Evolutionary conservation across 331 rosid genomes (phyloP).

Genomic region (Malus hybrid): DNA sequence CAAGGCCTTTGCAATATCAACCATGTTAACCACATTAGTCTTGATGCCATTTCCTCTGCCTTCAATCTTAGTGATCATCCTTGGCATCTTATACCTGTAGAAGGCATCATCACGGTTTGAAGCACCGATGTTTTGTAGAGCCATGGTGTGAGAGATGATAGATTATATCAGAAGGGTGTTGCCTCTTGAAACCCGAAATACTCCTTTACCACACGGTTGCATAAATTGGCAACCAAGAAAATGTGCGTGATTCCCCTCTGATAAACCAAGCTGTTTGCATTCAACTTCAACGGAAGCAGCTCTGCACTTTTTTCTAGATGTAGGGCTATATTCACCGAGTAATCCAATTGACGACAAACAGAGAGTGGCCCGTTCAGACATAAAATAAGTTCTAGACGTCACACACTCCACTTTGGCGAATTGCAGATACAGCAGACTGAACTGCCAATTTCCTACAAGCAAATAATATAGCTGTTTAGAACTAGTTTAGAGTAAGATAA

Average conservation of each 20-base stretch:
- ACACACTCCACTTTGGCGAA: constrained; percentile 47
- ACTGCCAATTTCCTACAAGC: constrained; percentile 38
- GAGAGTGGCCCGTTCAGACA: constrained; percentile 57
- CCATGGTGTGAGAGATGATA: constrained; percentile 23
- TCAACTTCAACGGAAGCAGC: constrained; percentile 14
- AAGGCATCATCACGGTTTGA: constrained; percentile 66
- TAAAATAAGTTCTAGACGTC: constrained; percentile 51
- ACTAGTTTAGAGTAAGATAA: neutral
- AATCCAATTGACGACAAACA: constrained; percentile 51
- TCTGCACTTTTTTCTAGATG: constrained; percentile 49
- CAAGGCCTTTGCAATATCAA: constrained; percentile 60
- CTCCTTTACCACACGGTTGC: constrained; percentile 15
- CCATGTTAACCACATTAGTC: constrained; percentile 57
- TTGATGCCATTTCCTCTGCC: constrained; percentile 66
- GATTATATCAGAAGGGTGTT: constrained; percentile 6
- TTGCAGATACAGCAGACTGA: constrained; percentile 24
- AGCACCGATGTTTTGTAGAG: constrained; percentile 59
- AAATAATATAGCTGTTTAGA: neutral
- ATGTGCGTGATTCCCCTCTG: constrained; percentile 12
- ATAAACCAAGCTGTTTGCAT: constrained; percentile 35
- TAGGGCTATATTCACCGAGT: constrained; percentile 59
- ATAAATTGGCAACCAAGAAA: constrained; percentile 25
- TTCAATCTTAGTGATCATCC: constrained; percentile 54
- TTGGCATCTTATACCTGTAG: constrained; percentile 64
- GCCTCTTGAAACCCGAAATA: neutral